Evolutionary conservation across 345 rosid genomes (phyloP), one percentile per base, ranked within the genome.

Genomic region (Acer saccharum): DNA sequence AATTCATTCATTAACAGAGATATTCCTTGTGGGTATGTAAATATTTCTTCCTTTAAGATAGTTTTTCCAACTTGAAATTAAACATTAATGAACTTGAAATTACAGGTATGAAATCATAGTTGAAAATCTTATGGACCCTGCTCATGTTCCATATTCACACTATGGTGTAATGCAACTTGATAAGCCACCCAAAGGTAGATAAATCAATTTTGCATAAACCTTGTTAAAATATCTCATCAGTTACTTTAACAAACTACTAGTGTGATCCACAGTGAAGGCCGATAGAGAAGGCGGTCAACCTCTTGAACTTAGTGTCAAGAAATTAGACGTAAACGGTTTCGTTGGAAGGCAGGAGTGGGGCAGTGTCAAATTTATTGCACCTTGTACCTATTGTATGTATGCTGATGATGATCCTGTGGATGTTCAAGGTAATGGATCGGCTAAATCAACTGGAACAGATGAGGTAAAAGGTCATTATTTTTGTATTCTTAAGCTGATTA

Each of bases 111-210:
- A 95, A 76, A 87, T 95, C 43, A 71, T 93, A 82, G 20, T 91
- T 48, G 98, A 93, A 83, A 95, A 95, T 73, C 88, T 93, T 48
- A 90, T 93, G 97, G 98, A 95, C 81, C 98, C 97, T 61, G 90
- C 97, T 81, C 98, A 95, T 83, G 97, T 93, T 81, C 98, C 95
- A n/a, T 93, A 91, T 82, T 94, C 98, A 65, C 98, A 93, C 80
- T 87, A 90, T 74, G 92, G 98, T 79, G 29, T 95, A 68, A 86
- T 91, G 95, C 78, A 68, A 81, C 75, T 80, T 54, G 27, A n/a
- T 60, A 10, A n/a, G 27, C 61, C 71, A 68, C 90, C 88, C 3
- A 85, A 82, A 82, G 86, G 92, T 68, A 68, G 50, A 60, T 83
- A 78, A 83, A 74, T 4, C 65, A 54, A 23, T 68, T 79, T 8